Evolutionary conservation across 2,329 filamentous ascomycete genomes (phyloP).

Genomic region (Magnaporthiopsis rhizophila): DNA sequence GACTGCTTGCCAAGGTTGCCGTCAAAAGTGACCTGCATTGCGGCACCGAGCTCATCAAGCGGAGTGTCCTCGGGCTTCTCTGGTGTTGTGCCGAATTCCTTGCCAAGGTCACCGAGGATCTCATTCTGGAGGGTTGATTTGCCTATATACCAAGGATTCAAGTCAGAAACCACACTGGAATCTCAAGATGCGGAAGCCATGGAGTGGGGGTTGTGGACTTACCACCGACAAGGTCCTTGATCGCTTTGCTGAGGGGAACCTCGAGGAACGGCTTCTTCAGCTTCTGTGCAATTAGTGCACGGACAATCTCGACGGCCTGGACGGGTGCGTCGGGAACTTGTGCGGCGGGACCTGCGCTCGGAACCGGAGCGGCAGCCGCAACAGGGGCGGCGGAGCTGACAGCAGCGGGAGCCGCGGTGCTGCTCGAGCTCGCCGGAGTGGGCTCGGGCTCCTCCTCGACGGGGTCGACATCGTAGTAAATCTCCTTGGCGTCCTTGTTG

Average conservation of each 20-base stretch:
- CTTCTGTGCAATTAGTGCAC: constrained; percentile 89
- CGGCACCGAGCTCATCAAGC: constrained; percentile 85
- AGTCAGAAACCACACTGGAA: constrained; percentile 9
- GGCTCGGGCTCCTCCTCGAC: constrained; percentile 80
- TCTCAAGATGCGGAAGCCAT: background rate
- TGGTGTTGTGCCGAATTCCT: constrained; percentile 95
- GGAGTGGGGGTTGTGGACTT: constrained; percentile 28
- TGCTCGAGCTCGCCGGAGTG: constrained; percentile 13
- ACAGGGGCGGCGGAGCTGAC: constrained; percentile 43
- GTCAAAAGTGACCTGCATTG: constrained; percentile 98
- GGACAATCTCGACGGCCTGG: constrained; percentile 80
- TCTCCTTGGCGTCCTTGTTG: constrained; percentile 98
- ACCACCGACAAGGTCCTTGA: constrained; percentile 98
- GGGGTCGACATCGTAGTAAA: constrained; percentile 97
- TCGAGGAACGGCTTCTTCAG: constrained; percentile 89
- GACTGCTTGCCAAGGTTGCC: constrained; percentile 97
- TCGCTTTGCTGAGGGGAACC: constrained; percentile 88
- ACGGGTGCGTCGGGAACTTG: constrained; percentile 82
- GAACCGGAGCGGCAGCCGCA: constrained; percentile 45
- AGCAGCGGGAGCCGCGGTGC: constrained; percentile 34
- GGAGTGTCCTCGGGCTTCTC: constrained; percentile 98
- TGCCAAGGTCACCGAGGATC: constrained; percentile 93
- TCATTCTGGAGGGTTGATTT: constrained; percentile 99
- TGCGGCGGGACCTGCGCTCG: constrained; percentile 77
- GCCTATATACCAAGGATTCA: constrained; percentile 41